phyloP scores from a whole-genome alignment of 2,329 filamentous ascomycete species.

The Verticillium nonalfalfae region DNA sequence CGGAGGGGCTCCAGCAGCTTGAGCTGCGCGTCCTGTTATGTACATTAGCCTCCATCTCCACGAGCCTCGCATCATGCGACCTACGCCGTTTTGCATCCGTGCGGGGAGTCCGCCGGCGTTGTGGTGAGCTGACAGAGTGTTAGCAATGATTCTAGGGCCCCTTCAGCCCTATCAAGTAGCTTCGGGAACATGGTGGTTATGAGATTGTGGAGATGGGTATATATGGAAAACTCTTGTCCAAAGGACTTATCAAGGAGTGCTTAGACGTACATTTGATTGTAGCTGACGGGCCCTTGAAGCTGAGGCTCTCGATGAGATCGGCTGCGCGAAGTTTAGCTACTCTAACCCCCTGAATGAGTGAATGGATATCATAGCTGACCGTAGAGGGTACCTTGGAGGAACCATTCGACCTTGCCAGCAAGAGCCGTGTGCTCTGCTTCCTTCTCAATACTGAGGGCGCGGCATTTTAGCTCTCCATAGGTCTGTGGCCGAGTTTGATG shows the following conservation, averaged over 20 bases:
- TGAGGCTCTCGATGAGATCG: slow-evolving; percentile 39
- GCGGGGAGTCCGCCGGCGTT: slow-evolving; percentile 36
- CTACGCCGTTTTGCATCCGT: slow-evolving; percentile 21
- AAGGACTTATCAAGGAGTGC: neutral
- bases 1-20: slow-evolving; percentile 13
- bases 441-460: slow-evolving; percentile 51
- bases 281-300: slow-evolving; percentile 39
- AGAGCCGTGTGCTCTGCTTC: slow-evolving; percentile 59
- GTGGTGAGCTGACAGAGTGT: slow-evolving; percentile 28
- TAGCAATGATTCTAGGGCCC: slow-evolving; percentile 1
- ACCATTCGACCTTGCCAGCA: slow-evolving; percentile 75
- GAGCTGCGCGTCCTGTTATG: slow-evolving; percentile 6
- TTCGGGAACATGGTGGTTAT: too few relatives aligned
- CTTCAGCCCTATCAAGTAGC: too few relatives aligned
- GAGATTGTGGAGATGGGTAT: too few relatives aligned
- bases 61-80: slow-evolving; percentile 6
- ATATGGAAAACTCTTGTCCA: too few relatives aligned
- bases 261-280: slow-evolving; percentile 35
- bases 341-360: neutral
- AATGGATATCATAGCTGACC: neutral
- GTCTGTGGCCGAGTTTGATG: neutral
- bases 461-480: neutral
- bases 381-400: slow-evolving; percentile 78
- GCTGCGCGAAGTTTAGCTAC: slow-evolving; percentile 2
- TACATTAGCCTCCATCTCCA: slow-evolving; percentile 4